phyloP scores from a whole-genome alignment of 2,329 filamentous ascomycete species.

The Pseudomassariella vexata region DNA sequence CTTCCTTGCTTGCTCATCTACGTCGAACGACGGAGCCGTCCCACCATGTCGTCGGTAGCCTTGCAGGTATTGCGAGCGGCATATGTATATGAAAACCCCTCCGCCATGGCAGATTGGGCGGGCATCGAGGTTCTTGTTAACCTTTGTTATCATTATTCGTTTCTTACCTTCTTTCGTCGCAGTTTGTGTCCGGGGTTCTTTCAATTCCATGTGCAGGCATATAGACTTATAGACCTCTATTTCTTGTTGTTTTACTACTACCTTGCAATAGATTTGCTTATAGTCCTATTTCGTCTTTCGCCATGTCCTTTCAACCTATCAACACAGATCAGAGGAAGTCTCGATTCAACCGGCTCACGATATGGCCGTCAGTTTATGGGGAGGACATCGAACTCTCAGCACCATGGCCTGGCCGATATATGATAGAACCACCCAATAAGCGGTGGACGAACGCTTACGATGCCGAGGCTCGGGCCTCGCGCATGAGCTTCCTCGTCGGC shows the following conservation, averaged over 20 bases:
- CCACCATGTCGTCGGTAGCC: too few species aligned
- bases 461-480: slow-evolving; percentile 12
- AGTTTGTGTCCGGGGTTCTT: slow-evolving; percentile 2
- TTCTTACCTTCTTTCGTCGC: slow-evolving; percentile 3
- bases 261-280: neutral
- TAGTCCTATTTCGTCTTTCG: neutral
- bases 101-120: too few species aligned
- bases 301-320: slow-evolving; percentile 10
- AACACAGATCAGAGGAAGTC: slow-evolving; percentile 2
- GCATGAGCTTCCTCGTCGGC: slow-evolving; percentile 14
- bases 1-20: too few species aligned
- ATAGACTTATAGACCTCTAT: neutral
- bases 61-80: too few species aligned
- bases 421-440: slow-evolving; percentile 5
- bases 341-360: slow-evolving; percentile 11
- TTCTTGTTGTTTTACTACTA: neutral
- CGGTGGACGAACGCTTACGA: slow-evolving; percentile 15
- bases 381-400: slow-evolving; percentile 7
- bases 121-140: too few species aligned
- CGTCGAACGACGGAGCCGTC: too few species aligned
- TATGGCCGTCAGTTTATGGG: slow-evolving; percentile 12
- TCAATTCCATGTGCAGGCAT: slow-evolving; percentile 5
- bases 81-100: too few species aligned
- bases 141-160: too few species aligned
- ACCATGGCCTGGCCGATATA: slow-evolving; percentile 8